Conservation (phyloP, 495 filamentous ascomycete genomes). For the Penicillium desertorum region DNA sequence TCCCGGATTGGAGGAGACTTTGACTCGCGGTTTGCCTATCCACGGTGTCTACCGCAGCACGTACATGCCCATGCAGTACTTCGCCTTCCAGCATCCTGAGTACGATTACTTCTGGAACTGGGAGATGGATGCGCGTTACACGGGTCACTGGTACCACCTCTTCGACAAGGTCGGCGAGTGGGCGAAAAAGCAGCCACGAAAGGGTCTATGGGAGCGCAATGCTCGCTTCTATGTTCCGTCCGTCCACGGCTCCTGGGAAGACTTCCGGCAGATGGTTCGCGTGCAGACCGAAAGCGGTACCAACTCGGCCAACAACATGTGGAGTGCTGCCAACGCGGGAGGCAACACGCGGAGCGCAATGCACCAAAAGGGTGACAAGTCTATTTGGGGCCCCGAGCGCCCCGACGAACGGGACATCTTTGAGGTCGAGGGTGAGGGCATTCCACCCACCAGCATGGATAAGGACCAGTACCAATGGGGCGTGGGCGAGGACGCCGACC, state of each 20-base stretch:
- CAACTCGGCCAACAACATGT: slow-evolving; percentile 69
- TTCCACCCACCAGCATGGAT: slow-evolving; percentile 68
- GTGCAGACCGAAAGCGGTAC: slow-evolving; percentile 85
- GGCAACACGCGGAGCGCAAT: slow-evolving; percentile 40
- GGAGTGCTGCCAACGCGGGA: slow-evolving; percentile 49
- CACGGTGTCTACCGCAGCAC: slow-evolving; percentile 89
- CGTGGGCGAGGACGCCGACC: slow-evolving; percentile 86
- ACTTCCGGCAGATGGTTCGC: slow-evolving; percentile 89
- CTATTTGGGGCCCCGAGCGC: slow-evolving; percentile 82
- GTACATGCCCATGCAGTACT: slow-evolving; percentile 93
- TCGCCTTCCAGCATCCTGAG: slow-evolving; percentile 84
- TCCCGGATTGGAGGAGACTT: slow-evolving; percentile 73
- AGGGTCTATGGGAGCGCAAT: slow-evolving; percentile 92
- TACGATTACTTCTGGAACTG: slow-evolving; percentile 98
- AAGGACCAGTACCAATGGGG: slow-evolving; percentile 86
- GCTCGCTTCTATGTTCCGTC: slow-evolving; percentile 86
- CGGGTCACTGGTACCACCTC: slow-evolving; percentile 92
- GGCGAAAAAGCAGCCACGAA: slow-evolving; percentile 81
- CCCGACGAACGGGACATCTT: slow-evolving; percentile 66
- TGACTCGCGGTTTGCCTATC: slow-evolving; percentile 69
- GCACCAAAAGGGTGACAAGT: slow-evolving; percentile 59
- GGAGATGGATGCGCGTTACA: slow-evolving; percentile 97
- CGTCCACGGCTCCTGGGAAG: slow-evolving; percentile 86
- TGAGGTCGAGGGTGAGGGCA: slow-evolving; percentile 65
- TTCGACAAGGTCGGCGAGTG: slow-evolving; percentile 72